These are phyloP conservation scores for Thielaviopsis euricoi DNA, from an alignment of 2,329 filamentous ascomycete species.

Conservation along the genomic window DNA sequence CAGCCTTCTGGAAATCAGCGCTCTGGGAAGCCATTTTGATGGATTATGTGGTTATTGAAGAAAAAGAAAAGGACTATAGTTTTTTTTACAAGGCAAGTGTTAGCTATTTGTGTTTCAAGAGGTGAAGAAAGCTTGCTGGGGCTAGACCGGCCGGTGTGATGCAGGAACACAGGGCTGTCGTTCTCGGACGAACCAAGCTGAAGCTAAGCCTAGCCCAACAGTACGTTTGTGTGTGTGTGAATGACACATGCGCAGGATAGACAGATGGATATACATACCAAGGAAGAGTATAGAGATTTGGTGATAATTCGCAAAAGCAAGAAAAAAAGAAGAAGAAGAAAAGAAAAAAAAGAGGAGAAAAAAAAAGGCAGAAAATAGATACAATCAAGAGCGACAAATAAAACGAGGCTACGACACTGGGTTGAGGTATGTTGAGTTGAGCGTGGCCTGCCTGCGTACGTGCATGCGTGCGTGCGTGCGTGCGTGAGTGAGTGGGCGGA, in stretches of 20 bases:
- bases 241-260: too few species aligned
- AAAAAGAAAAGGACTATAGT: too few species aligned
- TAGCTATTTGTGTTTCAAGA: conserved; percentile 1
- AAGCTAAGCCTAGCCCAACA: too few species aligned
- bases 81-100: too few species aligned
- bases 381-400: not conserved
- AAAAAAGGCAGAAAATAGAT: not conserved
- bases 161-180: not conserved
- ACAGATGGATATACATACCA: too few species aligned
- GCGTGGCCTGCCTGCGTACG: not conserved
- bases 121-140: not conserved
- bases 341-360: not conserved
- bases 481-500: too few species aligned
- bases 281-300: too few species aligned
- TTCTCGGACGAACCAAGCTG: not conserved
- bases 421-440: too few species aligned
- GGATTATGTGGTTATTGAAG: conserved; percentile 8
- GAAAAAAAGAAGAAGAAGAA: not conserved
- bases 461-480: too few species aligned
- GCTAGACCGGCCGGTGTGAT: not conserved
- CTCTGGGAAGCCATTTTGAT: conserved; percentile 25
- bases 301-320: too few species aligned
- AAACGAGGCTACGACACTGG: too few species aligned
- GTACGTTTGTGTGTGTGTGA: too few species aligned
- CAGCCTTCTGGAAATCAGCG: conserved; percentile 37